Base-by-base conservation (phyloP, 2,329 filamentous ascomycete species). In the Coniochaeta sp. region DNA sequence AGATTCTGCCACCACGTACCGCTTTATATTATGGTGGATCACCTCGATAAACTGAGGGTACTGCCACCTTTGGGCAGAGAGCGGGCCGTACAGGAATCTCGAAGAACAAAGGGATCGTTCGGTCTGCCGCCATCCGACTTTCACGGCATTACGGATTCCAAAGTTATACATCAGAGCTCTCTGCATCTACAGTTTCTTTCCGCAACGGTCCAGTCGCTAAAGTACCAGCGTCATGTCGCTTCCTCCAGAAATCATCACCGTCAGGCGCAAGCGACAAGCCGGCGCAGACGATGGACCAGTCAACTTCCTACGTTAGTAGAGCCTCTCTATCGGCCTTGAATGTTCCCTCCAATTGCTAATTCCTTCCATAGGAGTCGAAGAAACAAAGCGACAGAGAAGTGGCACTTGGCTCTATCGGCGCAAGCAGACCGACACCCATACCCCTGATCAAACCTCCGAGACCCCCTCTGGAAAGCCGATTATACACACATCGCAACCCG, bases 211-310 rank as follows among this genome's bases (percentile, higher is more conserved):
- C 19, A 54, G 4, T 28, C 50, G n/a, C n/a, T n/a, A n/a, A n/a
- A n/a, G n/a, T n/a, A n/a, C 26, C 16, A 47, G 31, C 64, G 59
- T 55, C 59, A 85, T 85, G 82, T 83, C 82, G 57, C 73, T 83
- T 4, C 83, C 83, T 26, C 83, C 83, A 28, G 79, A 83, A 62
- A 73, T 82, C 57, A 86, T 86, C 70, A 80, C 81, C 61, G 80
- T 86, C 64, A 86, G 86, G 76, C 82, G 83, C 67, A 86, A 86
- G 73, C 54, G 54, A 24, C 17, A 31, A 28, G 79, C 81, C 44
- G 79, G 77, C 58, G 80, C 79, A 17, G 78, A 82, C 61, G 76
- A 79, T 36, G 73, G 75, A 14, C 81, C 82, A 3, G 79, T 85
- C 58, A 78, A 81, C 59, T 83, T 82, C 65, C 77, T 86, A 55